These are phyloP conservation scores for Botrytis pseudocinerea DNA, from an alignment of 2,329 filamentous ascomycete genomes.

Conservation along the genomic window DNA sequence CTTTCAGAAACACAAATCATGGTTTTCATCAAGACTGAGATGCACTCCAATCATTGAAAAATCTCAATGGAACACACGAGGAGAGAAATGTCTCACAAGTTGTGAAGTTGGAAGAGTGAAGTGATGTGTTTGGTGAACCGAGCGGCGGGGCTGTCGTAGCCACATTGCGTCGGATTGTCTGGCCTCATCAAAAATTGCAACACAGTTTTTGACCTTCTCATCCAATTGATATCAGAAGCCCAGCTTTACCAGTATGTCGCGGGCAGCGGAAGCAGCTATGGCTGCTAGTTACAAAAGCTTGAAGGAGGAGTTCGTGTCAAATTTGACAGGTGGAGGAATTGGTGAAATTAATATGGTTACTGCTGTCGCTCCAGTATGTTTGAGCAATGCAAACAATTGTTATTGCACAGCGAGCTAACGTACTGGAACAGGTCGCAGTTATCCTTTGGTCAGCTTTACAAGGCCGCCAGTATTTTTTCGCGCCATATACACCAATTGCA, in stretches of 20 bases:
- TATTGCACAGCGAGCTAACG: constrained; percentile 23
- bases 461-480: constrained; percentile 80
- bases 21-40: not conserved
- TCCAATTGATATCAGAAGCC: not conserved
- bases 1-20: not conserved
- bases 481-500: constrained; percentile 66
- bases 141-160: constrained; percentile 4
- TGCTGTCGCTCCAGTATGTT: constrained; percentile 76
- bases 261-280: constrained; percentile 42
- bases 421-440: constrained; percentile 64
- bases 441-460: constrained; percentile 89
- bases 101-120: not conserved
- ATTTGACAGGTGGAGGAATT: constrained; percentile 79
- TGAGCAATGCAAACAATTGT: constrained; percentile 25
- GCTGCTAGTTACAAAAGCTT: constrained; percentile 75
- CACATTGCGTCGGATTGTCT: not conserved
- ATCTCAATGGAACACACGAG: not conserved
- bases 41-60: not conserved
- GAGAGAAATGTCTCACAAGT: not conserved
- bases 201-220: not conserved
- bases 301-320: constrained; percentile 95
- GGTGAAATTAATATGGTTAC: constrained; percentile 86
- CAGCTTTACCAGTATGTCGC: constrained; percentile 32
- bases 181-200: constrained; percentile 9
- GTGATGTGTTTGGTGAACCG: not conserved